Evolutionary conservation across 2,329 filamentous ascomycete genomes (phyloP).

Genomic region (Botrytis sinoallii): DNA sequence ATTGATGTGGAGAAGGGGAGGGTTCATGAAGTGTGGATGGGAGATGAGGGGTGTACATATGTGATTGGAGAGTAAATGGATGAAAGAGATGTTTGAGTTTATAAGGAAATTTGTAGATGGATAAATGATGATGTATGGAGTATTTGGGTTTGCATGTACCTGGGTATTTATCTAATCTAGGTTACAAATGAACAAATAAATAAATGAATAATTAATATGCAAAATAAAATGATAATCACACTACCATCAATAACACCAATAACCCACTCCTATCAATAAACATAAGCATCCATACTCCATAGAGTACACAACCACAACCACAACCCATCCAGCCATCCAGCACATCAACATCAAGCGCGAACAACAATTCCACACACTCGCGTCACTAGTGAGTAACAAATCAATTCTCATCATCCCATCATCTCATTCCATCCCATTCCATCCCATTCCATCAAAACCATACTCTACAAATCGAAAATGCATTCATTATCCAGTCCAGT

Average conservation of each 20-base stretch:
- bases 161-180: too few species aligned
- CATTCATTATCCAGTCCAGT: too few species aligned
- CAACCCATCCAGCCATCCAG: too few species aligned
- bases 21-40: constrained; percentile 69
- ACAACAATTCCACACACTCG: not conserved
- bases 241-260: not conserved
- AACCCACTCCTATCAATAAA: too few species aligned
- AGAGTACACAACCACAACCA: too few species aligned
- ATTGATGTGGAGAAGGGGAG: constrained; percentile 64
- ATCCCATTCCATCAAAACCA: too few species aligned
- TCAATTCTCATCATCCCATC: not conserved
- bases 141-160: too few species aligned
- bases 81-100: not conserved
- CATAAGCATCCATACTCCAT: too few species aligned
- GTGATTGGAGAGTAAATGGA: constrained; percentile 53
- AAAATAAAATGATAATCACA: not conserved
- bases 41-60: constrained; percentile 63
- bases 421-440: too few species aligned
- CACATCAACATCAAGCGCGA: not conserved
- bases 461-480: not conserved
- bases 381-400: not conserved
- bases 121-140: not conserved
- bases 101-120: not conserved
- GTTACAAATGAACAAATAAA: not conserved
- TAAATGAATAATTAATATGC: not conserved